Evolutionary conservation across 2,329 filamentous ascomycete genomes (phyloP), one percentile per base, ranked within the genome.

Genomic region (Sclerotinia spermophila): DNA sequence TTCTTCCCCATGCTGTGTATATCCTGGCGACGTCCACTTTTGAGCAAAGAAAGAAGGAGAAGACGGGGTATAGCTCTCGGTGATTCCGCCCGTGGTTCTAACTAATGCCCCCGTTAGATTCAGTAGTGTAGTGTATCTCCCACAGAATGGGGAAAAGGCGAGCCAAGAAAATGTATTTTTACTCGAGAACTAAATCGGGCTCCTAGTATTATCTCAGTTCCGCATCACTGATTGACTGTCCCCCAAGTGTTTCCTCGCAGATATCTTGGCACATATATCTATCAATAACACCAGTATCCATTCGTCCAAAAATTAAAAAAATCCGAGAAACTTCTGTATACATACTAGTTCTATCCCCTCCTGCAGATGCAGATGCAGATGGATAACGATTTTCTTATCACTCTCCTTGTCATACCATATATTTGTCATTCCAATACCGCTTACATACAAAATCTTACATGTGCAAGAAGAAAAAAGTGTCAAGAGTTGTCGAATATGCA

Each of bases 381-480:
- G 44, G 61, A 64, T 64, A 64, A 64, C 44, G 30, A 35, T 51
- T 38, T 38, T 48, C 60, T 64, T 64, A 48, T 64, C 42, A 15
- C 8, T 45, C 11, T n/a, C 60, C 21, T 24, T 19, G 30, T 38
- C 61, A 11, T n/a, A 42, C 48, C 15, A 24, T 15, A 61, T 15
- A 45, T 64, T 48, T 64, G 60, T 38, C 60, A 64, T 35, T n/a
- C 7, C 21, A 17, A 35, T 35, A 24, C 33, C 30, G 60, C 60
- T 64, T 64, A 48, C 60, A 62, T 62, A 62, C 40, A 45, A 8
- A 15, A 38, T 38, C 56, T 59, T n/a, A 33, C 53, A 56, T 21
- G 30, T 33, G 48, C 17, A 13, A 53, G 21, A 56, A 56, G 1
- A 19, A 27, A 56, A 2, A 19, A 27, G 58, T 60, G 15, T 60